Percentiles rank a stretch among this genome's conserved stretches.
Evolutionary conservation across 2,329 filamentous ascomycete species (phyloP).

Genomic region (Fusarium sp.): DNA sequence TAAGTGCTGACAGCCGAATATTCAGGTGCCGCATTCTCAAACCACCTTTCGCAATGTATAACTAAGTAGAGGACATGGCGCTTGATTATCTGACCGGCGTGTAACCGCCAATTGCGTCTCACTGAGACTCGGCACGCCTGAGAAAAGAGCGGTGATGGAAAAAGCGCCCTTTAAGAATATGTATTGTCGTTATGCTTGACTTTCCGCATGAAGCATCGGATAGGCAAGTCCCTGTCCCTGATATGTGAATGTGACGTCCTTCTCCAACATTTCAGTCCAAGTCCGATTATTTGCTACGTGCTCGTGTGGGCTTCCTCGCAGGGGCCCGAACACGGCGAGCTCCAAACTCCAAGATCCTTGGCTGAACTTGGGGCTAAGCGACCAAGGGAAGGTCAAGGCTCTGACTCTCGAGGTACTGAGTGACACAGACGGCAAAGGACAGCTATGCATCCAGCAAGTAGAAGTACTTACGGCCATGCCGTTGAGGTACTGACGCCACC

Average conservation of each 20-base stretch:
- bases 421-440: conserved; percentile 27
- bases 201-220: conserved; percentile 28
- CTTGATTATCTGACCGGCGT: background rate
- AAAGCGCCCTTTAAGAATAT: background rate
- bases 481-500: conserved; percentile 31
- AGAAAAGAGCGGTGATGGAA: conserved; percentile 32
- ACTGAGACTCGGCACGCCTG: background rate
- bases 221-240: conserved; percentile 21
- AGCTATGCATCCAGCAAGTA: conserved; percentile 8
- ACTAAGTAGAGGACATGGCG: background rate
- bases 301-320: conserved; percentile 36
- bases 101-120: conserved; percentile 10
- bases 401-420: conserved; percentile 20
- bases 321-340: conserved; percentile 33
- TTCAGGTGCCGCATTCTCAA: conserved; percentile 21
- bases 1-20: conserved; percentile 20
- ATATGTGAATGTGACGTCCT: conserved; percentile 29
- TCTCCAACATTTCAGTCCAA: conserved; percentile 30
- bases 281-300: conserved; percentile 36
- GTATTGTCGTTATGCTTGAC: conserved; percentile 3
- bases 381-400: conserved; percentile 28
- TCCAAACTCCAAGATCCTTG: conserved; percentile 29
- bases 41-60: conserved; percentile 18
- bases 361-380: conserved; percentile 31
- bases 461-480: conserved; percentile 33